phyloP scores from a whole-genome alignment of 2,329 filamentous ascomycete species.

The Hypoxylon sp. region DNA sequence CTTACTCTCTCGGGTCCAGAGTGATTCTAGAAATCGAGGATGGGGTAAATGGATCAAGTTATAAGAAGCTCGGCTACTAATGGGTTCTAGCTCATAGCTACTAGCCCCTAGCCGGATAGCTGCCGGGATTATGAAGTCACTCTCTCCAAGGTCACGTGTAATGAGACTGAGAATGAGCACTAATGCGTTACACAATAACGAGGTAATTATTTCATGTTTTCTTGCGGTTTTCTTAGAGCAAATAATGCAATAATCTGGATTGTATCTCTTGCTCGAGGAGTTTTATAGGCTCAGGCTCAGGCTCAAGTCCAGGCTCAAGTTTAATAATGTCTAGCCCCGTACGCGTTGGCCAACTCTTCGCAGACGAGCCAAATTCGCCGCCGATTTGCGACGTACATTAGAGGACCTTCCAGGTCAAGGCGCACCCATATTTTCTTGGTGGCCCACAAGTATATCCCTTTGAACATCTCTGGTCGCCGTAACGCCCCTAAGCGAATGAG shows the following conservation, averaged over 20 bases:
- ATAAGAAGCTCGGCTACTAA: constrained; percentile 29
- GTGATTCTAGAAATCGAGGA: background rate
- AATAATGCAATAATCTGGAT: constrained; percentile 6
- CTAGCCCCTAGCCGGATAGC: background rate
- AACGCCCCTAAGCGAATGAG: constrained; percentile 7
- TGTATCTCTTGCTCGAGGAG: background rate
- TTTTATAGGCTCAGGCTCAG: background rate
- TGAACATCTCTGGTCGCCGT: background rate
- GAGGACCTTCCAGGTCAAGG: background rate
- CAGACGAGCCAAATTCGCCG: constrained; percentile 23
- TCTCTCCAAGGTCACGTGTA: constrained; percentile 24
- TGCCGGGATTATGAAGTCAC: constrained; percentile 34
- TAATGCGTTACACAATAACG: background rate
- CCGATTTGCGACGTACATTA: constrained; percentile 26
- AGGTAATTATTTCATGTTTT: background rate
- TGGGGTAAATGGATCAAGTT: constrained; percentile 24
- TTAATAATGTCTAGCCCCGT: background rate
- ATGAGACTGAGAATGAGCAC: background rate
- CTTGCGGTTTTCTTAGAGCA: background rate
- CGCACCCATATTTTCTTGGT: background rate
- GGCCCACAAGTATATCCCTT: constrained; percentile 27
- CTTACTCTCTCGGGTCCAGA: constrained; percentile 10
- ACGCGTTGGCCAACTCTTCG: constrained; percentile 2
- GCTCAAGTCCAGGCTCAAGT: too few species aligned
- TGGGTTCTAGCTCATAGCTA: constrained; percentile 18